Evolutionary conservation across 169 alveolate genomes (phyloP).

Genomic region (Eimeria brunetti): DNA sequence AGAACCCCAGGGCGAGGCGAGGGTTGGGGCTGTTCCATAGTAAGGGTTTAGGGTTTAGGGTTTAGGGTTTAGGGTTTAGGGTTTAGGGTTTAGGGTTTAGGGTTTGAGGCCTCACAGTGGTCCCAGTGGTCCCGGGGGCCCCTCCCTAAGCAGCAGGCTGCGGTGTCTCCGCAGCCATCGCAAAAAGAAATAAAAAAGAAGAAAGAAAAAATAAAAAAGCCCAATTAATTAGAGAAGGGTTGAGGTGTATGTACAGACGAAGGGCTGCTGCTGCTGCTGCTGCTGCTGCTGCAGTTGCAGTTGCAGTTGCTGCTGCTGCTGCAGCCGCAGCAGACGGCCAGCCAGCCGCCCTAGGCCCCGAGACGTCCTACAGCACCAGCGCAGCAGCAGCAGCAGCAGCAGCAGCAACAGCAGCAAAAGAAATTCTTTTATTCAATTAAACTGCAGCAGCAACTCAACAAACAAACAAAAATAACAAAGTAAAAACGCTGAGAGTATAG

Average conservation of each 20-base stretch:
- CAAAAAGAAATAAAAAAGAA: not conserved
- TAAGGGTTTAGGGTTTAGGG: not conserved
- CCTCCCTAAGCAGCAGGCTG: not conserved
- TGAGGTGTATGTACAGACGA: not conserved
- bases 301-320: not conserved
- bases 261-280: not conserved
- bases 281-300: not conserved
- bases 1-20: constrained; percentile 18
- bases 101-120: not conserved
- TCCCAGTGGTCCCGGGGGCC: not conserved
- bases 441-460: not conserved
- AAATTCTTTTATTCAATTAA: not conserved
- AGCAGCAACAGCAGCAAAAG: not conserved
- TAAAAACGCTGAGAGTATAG: not conserved
- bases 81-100: not conserved
- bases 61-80: constrained; percentile 9
- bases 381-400: not conserved
- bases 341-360: not conserved
- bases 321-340: not conserved
- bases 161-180: not conserved
- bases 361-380: not conserved
- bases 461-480: not conserved
- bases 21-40: not conserved
- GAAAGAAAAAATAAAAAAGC: not conserved
- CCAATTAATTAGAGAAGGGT: not conserved